Percentiles rank a stretch among this genome's conserved stretches.
These are phyloP conservation scores for Neonectria ditissima DNA, from an alignment of 2,329 filamentous ascomycete genomes.

Conservation along the genomic window DNA sequence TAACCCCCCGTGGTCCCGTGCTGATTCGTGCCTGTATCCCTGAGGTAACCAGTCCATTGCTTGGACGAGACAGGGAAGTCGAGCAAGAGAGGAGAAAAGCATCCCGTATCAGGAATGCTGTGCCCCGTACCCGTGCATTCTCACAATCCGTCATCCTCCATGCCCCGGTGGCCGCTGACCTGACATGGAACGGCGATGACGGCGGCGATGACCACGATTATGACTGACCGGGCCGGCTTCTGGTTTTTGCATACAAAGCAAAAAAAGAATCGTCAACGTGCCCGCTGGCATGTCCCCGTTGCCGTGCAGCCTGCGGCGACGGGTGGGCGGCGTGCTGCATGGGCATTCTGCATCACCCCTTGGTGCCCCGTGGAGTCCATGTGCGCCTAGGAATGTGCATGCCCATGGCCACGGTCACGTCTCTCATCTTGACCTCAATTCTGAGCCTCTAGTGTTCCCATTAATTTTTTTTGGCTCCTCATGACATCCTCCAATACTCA, in stretches of 20 bases:
- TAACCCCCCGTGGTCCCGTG: background rate
- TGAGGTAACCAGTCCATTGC: background rate
- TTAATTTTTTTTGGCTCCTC: background rate
- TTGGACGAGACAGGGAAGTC: background rate
- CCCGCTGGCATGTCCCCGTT: slow-evolving; percentile 26
- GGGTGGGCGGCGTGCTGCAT: slow-evolving; percentile 20
- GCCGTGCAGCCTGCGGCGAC: slow-evolving; percentile 19
- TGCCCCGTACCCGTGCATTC: slow-evolving; percentile 8
- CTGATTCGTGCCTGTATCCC: slow-evolving; percentile 14
- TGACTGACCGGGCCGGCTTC: slow-evolving; percentile 23
- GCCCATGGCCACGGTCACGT: slow-evolving; percentile 2
- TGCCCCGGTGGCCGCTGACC: slow-evolving; percentile 18
- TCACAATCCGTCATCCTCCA: slow-evolving; percentile 4
- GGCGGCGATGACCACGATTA: slow-evolving; percentile 5
- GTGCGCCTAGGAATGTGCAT: slow-evolving; percentile 9
- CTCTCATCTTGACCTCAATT: background rate
- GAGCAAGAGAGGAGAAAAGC: background rate
- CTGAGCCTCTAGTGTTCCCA: background rate
- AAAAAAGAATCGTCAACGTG: background rate
- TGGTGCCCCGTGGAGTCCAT: slow-evolving; percentile 5
- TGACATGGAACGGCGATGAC: slow-evolving; percentile 9
- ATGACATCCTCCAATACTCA: background rate
- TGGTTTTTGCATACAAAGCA: slow-evolving; percentile 7
- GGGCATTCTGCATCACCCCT: slow-evolving; percentile 18
- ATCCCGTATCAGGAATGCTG: slow-evolving; percentile 1